phyloP scores from a whole-genome alignment of 1,284 basidiomycete species.

The Violaceomyces palustris region DNA sequence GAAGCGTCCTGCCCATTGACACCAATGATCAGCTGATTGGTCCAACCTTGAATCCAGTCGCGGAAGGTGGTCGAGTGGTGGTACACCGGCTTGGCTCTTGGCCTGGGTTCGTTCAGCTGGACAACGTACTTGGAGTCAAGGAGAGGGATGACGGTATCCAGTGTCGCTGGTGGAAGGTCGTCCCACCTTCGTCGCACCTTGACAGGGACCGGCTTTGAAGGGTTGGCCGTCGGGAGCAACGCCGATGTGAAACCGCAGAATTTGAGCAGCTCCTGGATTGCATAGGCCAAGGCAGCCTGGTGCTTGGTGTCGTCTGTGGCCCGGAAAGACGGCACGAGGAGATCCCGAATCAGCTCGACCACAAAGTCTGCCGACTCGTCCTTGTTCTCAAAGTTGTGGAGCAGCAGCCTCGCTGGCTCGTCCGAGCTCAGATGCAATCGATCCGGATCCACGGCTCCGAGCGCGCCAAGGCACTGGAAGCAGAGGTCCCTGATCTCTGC shows the following conservation, averaged over 20 bases:
- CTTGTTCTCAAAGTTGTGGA: slow-evolving; percentile 76
- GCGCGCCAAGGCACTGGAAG: slow-evolving; percentile 87
- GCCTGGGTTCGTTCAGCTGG: slow-evolving; percentile 22
- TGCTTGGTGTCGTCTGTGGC: slow-evolving; percentile 90
- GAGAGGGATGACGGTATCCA: slow-evolving; percentile 84
- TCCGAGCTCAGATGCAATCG: slow-evolving; percentile 68
- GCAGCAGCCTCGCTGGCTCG: slow-evolving; percentile 67
- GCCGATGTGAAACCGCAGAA: slow-evolving; percentile 80
- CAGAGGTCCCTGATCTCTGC: slow-evolving; percentile 58
- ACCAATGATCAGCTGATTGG: slow-evolving; percentile 67
- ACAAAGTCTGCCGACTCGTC: slow-evolving; percentile 76
- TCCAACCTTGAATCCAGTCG: slow-evolving; percentile 94
- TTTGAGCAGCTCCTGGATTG: slow-evolving; percentile 84
- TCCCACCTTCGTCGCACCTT: slow-evolving; percentile 66
- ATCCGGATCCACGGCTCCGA: slow-evolving; percentile 95
- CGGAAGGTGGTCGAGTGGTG: slow-evolving; percentile 71
- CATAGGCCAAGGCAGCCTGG: slow-evolving; percentile 81
- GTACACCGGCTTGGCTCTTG: slow-evolving; percentile 59
- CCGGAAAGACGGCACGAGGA: slow-evolving; percentile 86
- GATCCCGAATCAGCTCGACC: slow-evolving; percentile 75
- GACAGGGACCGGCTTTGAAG: slow-evolving; percentile 57
- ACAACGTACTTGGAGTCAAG: slow-evolving; percentile 46
- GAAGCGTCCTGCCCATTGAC: slow-evolving; percentile 51
- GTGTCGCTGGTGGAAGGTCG: slow-evolving; percentile 71
- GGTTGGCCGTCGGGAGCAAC: slow-evolving; percentile 57